phyloP scores from a whole-genome alignment of 805 yeast genomes.

The Maudiozyma barnettii region DNA sequence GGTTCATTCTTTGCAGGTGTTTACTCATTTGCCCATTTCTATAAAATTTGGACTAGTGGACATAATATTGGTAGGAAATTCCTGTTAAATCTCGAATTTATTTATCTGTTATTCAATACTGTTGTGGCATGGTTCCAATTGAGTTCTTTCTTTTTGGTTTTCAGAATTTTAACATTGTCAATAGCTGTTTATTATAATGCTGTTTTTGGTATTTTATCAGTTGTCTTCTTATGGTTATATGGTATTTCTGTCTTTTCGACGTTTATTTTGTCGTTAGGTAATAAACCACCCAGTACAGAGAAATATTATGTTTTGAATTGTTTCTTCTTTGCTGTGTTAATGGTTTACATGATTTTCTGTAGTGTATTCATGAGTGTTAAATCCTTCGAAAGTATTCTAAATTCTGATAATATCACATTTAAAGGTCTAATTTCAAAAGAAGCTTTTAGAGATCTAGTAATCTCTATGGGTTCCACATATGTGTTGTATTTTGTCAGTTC shows the following conservation, averaged over 20 bases:
- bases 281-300: constrained; percentile 85
- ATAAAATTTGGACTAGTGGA: constrained; percentile 66
- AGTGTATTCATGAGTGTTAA: constrained; percentile 71
- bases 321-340: constrained; percentile 71
- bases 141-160: constrained; percentile 83
- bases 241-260: constrained; percentile 72
- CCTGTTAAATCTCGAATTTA: constrained; percentile 64
- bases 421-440: constrained; percentile 47
- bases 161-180: constrained; percentile 75
- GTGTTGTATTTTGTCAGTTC: constrained; percentile 72
- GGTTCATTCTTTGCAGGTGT: constrained; percentile 94
- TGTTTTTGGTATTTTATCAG: constrained; percentile 61
- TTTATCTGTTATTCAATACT: constrained; percentile 66
- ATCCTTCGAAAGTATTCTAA: constrained; percentile 47
- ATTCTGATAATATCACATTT: constrained; percentile 31
- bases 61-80: constrained; percentile 64
- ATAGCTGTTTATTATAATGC: constrained; percentile 48
- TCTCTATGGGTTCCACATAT: constrained; percentile 82
- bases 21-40: constrained; percentile 72
- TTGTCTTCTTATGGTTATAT: constrained; percentile 77
- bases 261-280: constrained; percentile 85
- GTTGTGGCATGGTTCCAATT: constrained; percentile 87
- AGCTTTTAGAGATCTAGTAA: constrained; percentile 75
- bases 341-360: constrained; percentile 85
- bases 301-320: constrained; percentile 67